Percentiles rank a stretch among this genome's conserved stretches.
Evolutionary conservation across 1,284 basidiomycete species (phyloP).

Genomic region (Marasmius fiardii): DNA sequence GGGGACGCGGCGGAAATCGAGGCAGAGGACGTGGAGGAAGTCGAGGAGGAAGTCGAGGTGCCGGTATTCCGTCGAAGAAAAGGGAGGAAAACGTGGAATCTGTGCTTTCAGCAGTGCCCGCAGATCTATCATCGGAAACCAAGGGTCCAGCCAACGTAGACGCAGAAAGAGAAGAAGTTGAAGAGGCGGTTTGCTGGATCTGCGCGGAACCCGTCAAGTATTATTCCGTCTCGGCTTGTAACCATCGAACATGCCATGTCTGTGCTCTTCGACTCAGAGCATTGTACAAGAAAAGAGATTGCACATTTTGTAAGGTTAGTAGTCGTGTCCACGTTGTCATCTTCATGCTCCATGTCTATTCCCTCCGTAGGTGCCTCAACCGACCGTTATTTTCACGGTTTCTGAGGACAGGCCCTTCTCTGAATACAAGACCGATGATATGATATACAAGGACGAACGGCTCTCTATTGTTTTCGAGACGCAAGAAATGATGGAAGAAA

Average conservation of each 20-base stretch:
- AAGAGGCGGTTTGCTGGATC: slow-evolving; percentile 78
- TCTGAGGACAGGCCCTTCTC: slow-evolving; percentile 65
- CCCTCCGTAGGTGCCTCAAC: slow-evolving; percentile 67
- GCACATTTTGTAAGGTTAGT: slow-evolving; percentile 93
- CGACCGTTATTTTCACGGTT: slow-evolving; percentile 78
- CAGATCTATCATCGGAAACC: neutral
- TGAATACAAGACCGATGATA: slow-evolving; percentile 54
- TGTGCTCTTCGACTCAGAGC: slow-evolving; percentile 90
- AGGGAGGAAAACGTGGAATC: neutral
- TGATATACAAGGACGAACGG: slow-evolving; percentile 73
- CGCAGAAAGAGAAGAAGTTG: slow-evolving; percentile 21
- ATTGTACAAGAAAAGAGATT: slow-evolving; percentile 91
- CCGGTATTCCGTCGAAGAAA: neutral
- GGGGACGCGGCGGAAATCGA: neutral
- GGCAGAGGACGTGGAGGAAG: neutral
- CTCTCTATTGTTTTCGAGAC: slow-evolving; percentile 87
- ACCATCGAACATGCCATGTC: slow-evolving; percentile 91
- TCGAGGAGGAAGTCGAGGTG: neutral
- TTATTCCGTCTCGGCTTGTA: slow-evolving; percentile 86
- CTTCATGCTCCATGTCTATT: slow-evolving; percentile 4
- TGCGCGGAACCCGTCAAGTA: slow-evolving; percentile 95
- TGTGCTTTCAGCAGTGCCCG: neutral
- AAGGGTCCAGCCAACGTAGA: neutral
- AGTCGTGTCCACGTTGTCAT: neutral
- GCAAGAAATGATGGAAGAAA: slow-evolving; percentile 93